Evolutionary conservation across 495 filamentous ascomycete species (phyloP), one percentile per base, ranked within the genome.

Genomic region (Trichocladium antarcticum): DNA sequence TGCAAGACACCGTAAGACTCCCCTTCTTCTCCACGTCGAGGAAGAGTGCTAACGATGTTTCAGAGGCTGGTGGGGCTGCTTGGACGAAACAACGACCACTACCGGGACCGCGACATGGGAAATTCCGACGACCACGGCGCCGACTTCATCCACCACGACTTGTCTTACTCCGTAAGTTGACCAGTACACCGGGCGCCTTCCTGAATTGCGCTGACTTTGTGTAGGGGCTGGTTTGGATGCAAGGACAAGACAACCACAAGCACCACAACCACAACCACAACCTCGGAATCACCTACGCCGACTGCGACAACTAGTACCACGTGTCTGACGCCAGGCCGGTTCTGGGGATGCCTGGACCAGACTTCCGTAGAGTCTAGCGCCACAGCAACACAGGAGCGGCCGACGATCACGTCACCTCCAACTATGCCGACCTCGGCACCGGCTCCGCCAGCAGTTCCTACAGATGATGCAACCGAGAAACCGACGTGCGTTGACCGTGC

Each of bases 41-140:
- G 17, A 41, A 16, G 10, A 14, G 32, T 52, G 10, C 46, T 60
- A 32, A 60, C 49, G 2, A 9, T 16, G 22, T 20, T 15, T 14
- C 19, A 61, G 58, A 39, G 89, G 89, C 27, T 85, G 82, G 82
- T 85, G 78, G 78, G 82, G 81, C 15, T 85, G 82, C 63, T 61
- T 82, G 45, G 82, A 85, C 53, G 74, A 82, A 62, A 73, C 69
- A 24, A 78, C 74, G 1, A 77, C 75, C 5, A 67, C 66, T 16
- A 67, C 68, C 2, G 58, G 58, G n/a, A 65, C 66, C 4, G 59
- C 58, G 5, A 69, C 62, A 0, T 75, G 68, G 0, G 69, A 70
- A 8, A 67, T 75, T 10, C 67, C 67, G 5, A 69, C 77, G 6
- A 67, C n/a, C n/a, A n/a, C n/a, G n/a, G n/a, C n/a, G n/a, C n/a